These are phyloP conservation scores for Sphagnum magellanicum DNA, from an alignment of 228 moss, liverwort and hornwort genomes.

Conservation along the genomic window DNA sequence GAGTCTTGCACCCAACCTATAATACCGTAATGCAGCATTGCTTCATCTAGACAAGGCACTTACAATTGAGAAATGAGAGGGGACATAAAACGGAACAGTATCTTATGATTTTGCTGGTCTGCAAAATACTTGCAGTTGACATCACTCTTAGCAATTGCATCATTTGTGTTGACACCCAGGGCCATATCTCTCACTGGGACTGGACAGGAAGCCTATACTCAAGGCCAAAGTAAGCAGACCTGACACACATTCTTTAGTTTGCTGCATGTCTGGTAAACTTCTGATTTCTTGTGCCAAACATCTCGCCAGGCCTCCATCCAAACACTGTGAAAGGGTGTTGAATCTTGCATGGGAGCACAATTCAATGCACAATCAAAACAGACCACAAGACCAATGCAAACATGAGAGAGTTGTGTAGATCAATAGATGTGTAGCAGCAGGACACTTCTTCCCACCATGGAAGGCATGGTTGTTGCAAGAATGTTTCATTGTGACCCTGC, in stretches of 20 bases:
- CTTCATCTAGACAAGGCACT: too few relatives aligned
- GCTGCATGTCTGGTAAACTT: slow-evolving; percentile 95
- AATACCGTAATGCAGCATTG: background rate
- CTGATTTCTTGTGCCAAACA: slow-evolving; percentile 93
- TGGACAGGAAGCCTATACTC: slow-evolving; percentile 96
- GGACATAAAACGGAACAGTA: slow-evolving; percentile 2
- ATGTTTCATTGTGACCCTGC: too few relatives aligned
- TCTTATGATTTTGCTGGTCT: slow-evolving; percentile 97
- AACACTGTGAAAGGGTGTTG: slow-evolving; percentile 92
- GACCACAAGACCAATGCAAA: too few relatives aligned
- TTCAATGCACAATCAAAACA: too few relatives aligned
- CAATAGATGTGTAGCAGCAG: slow-evolving; percentile 70
- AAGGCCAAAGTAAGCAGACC: slow-evolving; percentile 83
- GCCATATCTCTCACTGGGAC: slow-evolving; percentile 72
- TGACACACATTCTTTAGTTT: slow-evolving; percentile 97
- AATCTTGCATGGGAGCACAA: slow-evolving; percentile 59
- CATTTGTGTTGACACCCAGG: slow-evolving; percentile 72
- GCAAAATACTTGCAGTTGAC: slow-evolving; percentile 96
- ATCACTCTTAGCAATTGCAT: slow-evolving; percentile 90
- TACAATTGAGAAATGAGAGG: background rate
- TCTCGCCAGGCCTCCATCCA: slow-evolving; percentile 94
- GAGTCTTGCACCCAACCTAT: too few relatives aligned
- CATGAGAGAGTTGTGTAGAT: slow-evolving; percentile 63
- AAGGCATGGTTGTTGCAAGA: background rate
- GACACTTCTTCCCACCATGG: background rate